phyloP scores from a whole-genome alignment of 768 basidiomycete genomes.

The Leccinum barrowsii region DNA sequence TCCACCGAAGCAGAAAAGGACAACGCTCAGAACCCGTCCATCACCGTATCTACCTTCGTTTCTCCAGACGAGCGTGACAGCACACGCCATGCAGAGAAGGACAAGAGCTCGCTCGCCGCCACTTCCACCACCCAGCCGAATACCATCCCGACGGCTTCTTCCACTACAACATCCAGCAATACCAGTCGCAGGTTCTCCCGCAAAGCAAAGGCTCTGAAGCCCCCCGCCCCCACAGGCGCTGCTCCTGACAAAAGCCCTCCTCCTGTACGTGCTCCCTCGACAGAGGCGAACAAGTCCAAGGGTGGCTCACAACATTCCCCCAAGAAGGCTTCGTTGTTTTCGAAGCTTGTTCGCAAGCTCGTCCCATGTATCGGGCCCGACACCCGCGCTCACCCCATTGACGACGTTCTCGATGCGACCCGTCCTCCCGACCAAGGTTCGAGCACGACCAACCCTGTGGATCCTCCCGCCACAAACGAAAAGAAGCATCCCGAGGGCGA shows the following conservation, averaged over 20 bases:
- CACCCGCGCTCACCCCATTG: constrained; percentile 41
- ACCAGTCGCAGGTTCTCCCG: constrained; percentile 30
- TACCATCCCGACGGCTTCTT: constrained; percentile 25
- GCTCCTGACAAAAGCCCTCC: constrained; percentile 27
- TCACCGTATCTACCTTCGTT: constrained; percentile 33
- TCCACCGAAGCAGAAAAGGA: constrained; percentile 37
- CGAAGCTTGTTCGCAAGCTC: constrained; percentile 56
- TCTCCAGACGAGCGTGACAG: constrained; percentile 33
- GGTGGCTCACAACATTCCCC: constrained; percentile 32
- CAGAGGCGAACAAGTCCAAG: constrained; percentile 33
- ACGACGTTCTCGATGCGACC: constrained; percentile 32
- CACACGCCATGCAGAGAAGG: constrained; percentile 33
- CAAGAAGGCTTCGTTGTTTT: constrained; percentile 53
- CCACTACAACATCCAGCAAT: constrained; percentile 19
- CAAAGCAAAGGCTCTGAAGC: constrained; percentile 22
- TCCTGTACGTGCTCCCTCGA: constrained; percentile 33
- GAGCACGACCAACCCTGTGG: constrained; percentile 20
- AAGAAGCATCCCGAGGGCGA: constrained; percentile 26
- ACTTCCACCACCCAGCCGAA: constrained; percentile 42
- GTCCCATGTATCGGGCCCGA: constrained; percentile 65
- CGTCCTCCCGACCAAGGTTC: constrained; percentile 17
- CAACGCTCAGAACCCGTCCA: constrained; percentile 32
- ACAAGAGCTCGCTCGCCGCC: constrained; percentile 45
- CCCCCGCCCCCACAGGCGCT: constrained; percentile 15
- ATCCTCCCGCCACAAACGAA: constrained; percentile 25